Evolutionary conservation across 169 alveolate genomes (phyloP).

Genomic region (Cryptosporidium sp.): DNA sequence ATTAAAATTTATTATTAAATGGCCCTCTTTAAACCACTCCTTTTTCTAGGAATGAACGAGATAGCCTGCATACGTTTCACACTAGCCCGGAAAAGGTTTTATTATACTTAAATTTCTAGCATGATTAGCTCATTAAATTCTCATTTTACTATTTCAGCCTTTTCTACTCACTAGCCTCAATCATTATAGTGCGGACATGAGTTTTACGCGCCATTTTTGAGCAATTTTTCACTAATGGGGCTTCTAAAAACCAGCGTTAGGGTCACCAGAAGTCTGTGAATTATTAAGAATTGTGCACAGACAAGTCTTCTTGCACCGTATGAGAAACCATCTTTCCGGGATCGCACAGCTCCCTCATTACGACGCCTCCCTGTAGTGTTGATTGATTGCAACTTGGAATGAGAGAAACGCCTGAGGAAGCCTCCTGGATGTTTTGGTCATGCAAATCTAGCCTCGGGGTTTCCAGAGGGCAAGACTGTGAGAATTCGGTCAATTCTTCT

Average conservation of each 20-base stretch:
- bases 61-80: not conserved
- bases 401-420: not conserved
- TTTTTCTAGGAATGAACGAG: not conserved
- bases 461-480: not conserved
- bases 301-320: not conserved
- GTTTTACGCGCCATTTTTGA: not conserved
- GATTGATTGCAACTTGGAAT: not conserved
- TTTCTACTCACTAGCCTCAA: not conserved
- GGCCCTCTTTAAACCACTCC: not conserved
- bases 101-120: constrained; percentile 4
- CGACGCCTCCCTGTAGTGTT: not conserved
- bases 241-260: too few species aligned
- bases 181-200: not conserved
- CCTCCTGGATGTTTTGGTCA: not conserved
- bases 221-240: too few species aligned
- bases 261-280: not conserved
- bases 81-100: not conserved
- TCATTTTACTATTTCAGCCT: not conserved
- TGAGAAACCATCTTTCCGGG: constrained; percentile 15
- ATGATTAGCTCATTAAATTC: not conserved
- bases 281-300: not conserved
- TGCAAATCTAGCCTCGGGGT: constrained; percentile 1
- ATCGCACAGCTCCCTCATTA: not conserved
- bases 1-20: not conserved
- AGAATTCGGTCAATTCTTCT: not conserved